Percentiles rank a stretch among this genome's conserved stretches.
These are phyloP conservation scores for Phytopythium litorale DNA, from an alignment of 352 stramenopile genomes.

Conservation along the genomic window DNA sequence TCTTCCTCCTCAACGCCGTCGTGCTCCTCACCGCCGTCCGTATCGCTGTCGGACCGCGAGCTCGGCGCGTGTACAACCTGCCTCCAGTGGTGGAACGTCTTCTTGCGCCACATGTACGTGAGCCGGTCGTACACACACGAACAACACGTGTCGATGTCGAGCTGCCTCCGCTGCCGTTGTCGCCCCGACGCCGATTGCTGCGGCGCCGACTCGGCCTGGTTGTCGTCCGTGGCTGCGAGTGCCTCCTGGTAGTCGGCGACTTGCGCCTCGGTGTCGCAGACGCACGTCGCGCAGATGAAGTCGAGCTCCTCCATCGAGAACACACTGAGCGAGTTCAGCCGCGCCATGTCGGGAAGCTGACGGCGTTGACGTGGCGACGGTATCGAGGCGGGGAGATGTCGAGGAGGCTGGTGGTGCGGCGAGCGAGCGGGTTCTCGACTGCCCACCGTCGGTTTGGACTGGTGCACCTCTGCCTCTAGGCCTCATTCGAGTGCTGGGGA, in stretches of 20 bases:
- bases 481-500: not conserved
- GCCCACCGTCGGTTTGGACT: not conserved
- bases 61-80: constrained; percentile 25
- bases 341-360: constrained; percentile 8
- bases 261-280: constrained; percentile 43
- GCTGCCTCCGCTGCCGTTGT: constrained; percentile 5
- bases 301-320: constrained; percentile 60
- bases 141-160: constrained; percentile 46
- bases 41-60: not conserved
- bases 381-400: not conserved
- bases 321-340: constrained; percentile 13
- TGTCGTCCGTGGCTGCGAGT: constrained; percentile 6
- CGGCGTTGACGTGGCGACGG: not conserved
- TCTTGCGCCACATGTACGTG: constrained; percentile 76
- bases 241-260: constrained; percentile 28
- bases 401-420: not conserved
- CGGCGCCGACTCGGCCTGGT: not conserved
- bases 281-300: constrained; percentile 51
- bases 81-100: constrained; percentile 72
- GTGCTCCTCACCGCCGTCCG: not conserved
- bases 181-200: not conserved
- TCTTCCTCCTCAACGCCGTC: not conserved
- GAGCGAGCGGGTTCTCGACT: not conserved
- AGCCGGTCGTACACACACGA: constrained; percentile 64
- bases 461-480: not conserved